Evolutionary conservation across 768 basidiomycete species (phyloP).

Genomic region (Mycena alexandri): DNA sequence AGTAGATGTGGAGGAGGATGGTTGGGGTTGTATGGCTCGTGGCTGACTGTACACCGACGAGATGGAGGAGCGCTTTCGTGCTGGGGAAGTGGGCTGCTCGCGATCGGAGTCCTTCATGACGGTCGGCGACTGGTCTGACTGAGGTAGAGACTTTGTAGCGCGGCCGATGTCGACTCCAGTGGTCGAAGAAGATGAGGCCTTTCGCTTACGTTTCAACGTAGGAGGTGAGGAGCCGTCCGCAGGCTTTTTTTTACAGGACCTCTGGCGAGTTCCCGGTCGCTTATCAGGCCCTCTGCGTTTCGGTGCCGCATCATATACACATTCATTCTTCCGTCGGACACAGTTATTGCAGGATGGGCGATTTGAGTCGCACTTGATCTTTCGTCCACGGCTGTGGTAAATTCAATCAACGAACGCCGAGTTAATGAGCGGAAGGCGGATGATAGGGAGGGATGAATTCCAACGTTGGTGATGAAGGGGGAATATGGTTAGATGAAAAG

Average conservation of each 20-base stretch:
- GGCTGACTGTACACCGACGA: not conserved
- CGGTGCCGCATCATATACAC: conserved; percentile 84
- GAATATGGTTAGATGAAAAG: conserved; percentile 39
- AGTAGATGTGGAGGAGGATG: conserved; percentile 18
- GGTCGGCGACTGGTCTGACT: not conserved
- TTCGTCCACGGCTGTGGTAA: conserved; percentile 77
- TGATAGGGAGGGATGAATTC: conserved; percentile 46
- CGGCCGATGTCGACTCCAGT: conserved; percentile 55
- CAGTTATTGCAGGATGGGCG: conserved; percentile 88
- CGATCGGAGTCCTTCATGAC: conserved; percentile 17
- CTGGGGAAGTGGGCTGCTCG: conserved; percentile 2
- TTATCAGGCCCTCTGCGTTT: conserved; percentile 90
- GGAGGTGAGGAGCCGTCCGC: conserved; percentile 65
- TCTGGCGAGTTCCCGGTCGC: conserved; percentile 84
- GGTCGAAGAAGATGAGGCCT: conserved; percentile 49
- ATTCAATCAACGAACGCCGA: conserved; percentile 22
- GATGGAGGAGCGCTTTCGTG: conserved; percentile 24
- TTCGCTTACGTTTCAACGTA: conserved; percentile 68
- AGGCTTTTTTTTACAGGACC: conserved; percentile 87
- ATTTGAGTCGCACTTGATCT: conserved; percentile 89
- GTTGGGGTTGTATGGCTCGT: conserved; percentile 24
- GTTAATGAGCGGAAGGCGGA: conserved; percentile 45
- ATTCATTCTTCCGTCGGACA: conserved; percentile 79
- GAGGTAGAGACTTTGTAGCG: conserved; percentile 45
- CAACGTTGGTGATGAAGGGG: conserved; percentile 38